Conservation (phyloP, 495 filamentous ascomycete species). For the Eremomyces bilateralis region DNA sequence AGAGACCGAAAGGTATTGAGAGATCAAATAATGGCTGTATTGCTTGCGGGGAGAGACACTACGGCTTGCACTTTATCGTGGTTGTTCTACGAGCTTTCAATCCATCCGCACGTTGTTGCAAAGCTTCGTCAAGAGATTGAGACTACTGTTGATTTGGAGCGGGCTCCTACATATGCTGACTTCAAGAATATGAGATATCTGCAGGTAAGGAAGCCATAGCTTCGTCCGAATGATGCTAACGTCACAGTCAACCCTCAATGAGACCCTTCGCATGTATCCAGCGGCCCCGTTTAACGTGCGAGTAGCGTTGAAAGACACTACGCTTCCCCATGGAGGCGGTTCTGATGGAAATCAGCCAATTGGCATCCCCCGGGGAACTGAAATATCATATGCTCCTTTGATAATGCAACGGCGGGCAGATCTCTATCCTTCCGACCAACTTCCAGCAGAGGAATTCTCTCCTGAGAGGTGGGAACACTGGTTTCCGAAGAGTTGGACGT, state of each 20-base stretch:
- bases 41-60: constrained; percentile 1
- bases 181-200: constrained; percentile 1
- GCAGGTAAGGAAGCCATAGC: no score
- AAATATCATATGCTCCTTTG: constrained; percentile 41
- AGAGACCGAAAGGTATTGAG: neutral
- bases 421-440: constrained; percentile 28
- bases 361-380: constrained; percentile 30
- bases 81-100: constrained; percentile 2
- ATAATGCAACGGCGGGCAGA: constrained; percentile 58
- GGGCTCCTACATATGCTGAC: neutral
- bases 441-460: constrained; percentile 33
- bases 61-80: constrained; percentile 1
- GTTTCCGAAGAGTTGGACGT: constrained; percentile 44
- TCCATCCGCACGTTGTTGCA: neutral
- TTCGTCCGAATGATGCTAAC: no score
- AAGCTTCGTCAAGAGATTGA: constrained; percentile 1
- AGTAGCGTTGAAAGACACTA: constrained; percentile 26
- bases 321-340: constrained; percentile 28
- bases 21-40: neutral
- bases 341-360: constrained; percentile 25
- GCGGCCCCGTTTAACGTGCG: constrained; percentile 34
- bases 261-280: constrained; percentile 31
- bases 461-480: constrained; percentile 62
- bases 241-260: no score
- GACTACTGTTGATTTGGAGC: neutral